Base-by-base conservation (phyloP, 371 early-diverging fungal species). In the Lichtheimia hyalospora region DNA sequence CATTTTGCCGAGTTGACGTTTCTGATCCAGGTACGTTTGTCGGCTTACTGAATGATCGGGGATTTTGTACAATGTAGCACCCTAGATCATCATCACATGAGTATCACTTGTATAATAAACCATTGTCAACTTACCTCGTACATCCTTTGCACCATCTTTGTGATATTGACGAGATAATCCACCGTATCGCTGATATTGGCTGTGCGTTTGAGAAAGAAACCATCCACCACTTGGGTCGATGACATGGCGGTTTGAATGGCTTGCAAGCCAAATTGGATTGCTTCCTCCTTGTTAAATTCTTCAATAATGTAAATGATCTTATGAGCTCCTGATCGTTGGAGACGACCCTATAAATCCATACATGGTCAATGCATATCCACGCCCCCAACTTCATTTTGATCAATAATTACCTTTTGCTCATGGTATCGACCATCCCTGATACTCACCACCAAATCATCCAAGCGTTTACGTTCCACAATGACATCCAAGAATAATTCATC, bases 391-490 rank as follows among this genome's bases (percentile, higher is more conserved):
- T 27, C 20, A 46, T 44, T 10, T 5, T n/a, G n/a, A n/a, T n/a
- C n/a, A n/a, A n/a, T n/a, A n/a, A n/a, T 41, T 58, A 87, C 86
- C 83, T 99, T 98, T 81, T 99, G 99, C 64, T 99, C 99, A 20
- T 77, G 82, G 72, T 88, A 97, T 24, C 99, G 84, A 1, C 97
- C 97, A 70, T 99, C 99, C 42, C 91, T 90, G 60, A 99, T 96
- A 71, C 95, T 95, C 0, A 79, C 66, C 1, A 92, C 84, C 50
- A 99, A 73, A 75, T 99, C 99, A 58, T 94, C 94, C 80, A 92
- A 79, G 16, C 92, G 84, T 69, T 99, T 99, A 24, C 99, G 85
- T 71, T 99, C 99, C 3, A 96, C 68, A 14, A 99, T 74, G 56
- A 84, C 86, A 64, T 94, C 94, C 20, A 96, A 71, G 13, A 95